A percentile compares a stretch with the other conserved stretches of the same genome.
phyloP scores from a whole-genome alignment of 768 basidiomycete species.

The Chalciporus pseudorubinellus region DNA sequence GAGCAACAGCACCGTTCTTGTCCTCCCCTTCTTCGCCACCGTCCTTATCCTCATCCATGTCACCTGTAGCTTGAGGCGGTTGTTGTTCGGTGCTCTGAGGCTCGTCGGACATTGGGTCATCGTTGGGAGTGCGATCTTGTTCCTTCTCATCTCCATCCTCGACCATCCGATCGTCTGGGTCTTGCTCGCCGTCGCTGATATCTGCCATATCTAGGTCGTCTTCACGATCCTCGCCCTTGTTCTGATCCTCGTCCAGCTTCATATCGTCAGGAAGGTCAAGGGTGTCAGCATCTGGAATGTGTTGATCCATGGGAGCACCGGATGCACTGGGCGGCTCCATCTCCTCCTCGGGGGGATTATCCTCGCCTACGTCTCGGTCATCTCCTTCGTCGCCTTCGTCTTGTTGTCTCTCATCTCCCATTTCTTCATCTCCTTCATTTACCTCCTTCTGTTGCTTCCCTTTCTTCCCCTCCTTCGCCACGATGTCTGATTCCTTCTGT shows the following conservation, averaged over 20 bases:
- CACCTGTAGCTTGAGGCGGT: slow-evolving; percentile 16
- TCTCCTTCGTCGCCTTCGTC: slow-evolving; percentile 30
- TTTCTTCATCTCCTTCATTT: slow-evolving; percentile 29
- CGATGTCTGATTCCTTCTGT: slow-evolving; percentile 60
- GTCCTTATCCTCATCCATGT: slow-evolving; percentile 24
- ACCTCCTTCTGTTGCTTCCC: slow-evolving; percentile 32
- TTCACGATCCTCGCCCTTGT: slow-evolving; percentile 26
- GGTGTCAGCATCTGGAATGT: slow-evolving; percentile 74
- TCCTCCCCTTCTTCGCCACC: slow-evolving; percentile 29
- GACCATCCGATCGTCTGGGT: slow-evolving; percentile 26
- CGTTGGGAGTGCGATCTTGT: slow-evolving; percentile 8
- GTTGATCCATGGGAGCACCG: slow-evolving; percentile 72
- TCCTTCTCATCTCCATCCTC: slow-evolving; percentile 19
- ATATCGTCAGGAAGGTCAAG: slow-evolving; percentile 90
- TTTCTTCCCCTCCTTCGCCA: slow-evolving; percentile 69
- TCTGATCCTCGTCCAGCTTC: slow-evolving; percentile 47
- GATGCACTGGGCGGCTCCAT: slow-evolving; percentile 46
- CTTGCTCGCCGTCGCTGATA: slow-evolving; percentile 32
- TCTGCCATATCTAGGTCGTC: slow-evolving; percentile 36
- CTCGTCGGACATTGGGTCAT: slow-evolving; percentile 25
- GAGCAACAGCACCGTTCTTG: slow-evolving; percentile 29
- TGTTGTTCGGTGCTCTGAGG: slow-evolving; percentile 22
- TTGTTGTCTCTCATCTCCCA: slow-evolving; percentile 28
- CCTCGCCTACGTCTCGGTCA: slow-evolving; percentile 9
- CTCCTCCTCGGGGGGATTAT: slow-evolving; percentile 41